Base-by-base conservation (phyloP, 805 yeast species). In the Grigorovia jiainica region DNA sequence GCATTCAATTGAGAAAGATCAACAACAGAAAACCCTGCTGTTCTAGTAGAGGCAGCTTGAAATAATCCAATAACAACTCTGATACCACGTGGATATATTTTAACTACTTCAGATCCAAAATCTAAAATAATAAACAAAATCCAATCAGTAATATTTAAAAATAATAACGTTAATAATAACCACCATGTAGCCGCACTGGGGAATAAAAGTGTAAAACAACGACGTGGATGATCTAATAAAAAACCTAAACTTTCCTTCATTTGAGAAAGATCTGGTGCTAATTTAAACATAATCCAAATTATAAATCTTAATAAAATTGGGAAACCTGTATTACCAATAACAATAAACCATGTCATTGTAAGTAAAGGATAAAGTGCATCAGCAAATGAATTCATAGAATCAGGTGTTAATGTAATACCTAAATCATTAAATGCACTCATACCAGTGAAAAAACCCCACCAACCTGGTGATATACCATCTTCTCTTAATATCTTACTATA, bases 131-230 rank as follows among this genome's bases (percentile, higher is more conserved):
- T 71, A 58, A 87, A 92, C 29, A 92, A 67, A 7, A 90, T 63
- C 67, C 87, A 70, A 63, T 92, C 99, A 7, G 81, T 72, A 2
- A 71, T 73, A 58, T 90, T 90, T 50, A 92, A 63, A 1, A 71
- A 71, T 13, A 87, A 71, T 46, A 92, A 68, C 16, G 89, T 84
- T 43, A 77, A 69, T 40, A 87, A 69, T 35, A 92, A 68, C 96
- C 96, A 87, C 95, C 95, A 87, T 0, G 98, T 90, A 3, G 97
- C 95, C 2, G 80, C 79, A 3, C 90, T 75, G 0, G 98, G 98
- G 53, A 92, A 92, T 43, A 92, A 67, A 44, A 92, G 65, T 3
- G 97, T 87, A 57, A 90, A 92, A 59, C 98, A 92, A 54, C 99
- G 82, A 56, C 99, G 78, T 1, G 99, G 99, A 60, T 92, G 98